A percentile compares a stretch with the other conserved stretches of the same genome.
Conservation (phyloP, 345 rosid genomes). For the Camelina hispida region DNA sequence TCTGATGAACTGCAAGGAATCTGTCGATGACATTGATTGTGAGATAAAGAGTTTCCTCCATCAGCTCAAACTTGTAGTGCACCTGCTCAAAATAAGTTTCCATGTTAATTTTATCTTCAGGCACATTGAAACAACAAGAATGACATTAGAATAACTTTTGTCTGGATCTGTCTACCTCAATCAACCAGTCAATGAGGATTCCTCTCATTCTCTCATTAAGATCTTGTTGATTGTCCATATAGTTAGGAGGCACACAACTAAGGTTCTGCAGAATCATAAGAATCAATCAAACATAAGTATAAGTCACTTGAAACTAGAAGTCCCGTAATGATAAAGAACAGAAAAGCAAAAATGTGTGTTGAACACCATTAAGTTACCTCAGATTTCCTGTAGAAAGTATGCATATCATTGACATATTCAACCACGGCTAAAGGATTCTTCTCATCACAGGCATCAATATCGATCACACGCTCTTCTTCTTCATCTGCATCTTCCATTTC, state of each 20-base stretch:
- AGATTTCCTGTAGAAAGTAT: slow-evolving; percentile 45
- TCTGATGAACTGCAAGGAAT: slow-evolving; percentile 65
- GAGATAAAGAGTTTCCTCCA: slow-evolving; percentile 92
- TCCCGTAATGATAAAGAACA: neutral
- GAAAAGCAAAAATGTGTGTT: neutral
- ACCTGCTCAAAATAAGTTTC: slow-evolving; percentile 59
- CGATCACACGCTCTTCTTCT: slow-evolving; percentile 52
- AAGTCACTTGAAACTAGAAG: slow-evolving; percentile 8
- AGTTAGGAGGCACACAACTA: slow-evolving; percentile 59
- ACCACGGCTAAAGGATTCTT: slow-evolving; percentile 73
- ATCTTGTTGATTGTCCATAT: slow-evolving; percentile 76
- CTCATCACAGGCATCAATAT: slow-evolving; percentile 70
- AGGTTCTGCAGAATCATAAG: slow-evolving; percentile 50
- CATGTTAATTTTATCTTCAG: neutral
- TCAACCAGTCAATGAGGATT: slow-evolving; percentile 91
- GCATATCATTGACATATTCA: slow-evolving; percentile 77
- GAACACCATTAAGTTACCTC: slow-evolving; percentile 24
- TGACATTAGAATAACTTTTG: neutral
- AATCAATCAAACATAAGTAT: slow-evolving; percentile 17
- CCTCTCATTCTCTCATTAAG: slow-evolving; percentile 93
- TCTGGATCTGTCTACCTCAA: slow-evolving; percentile 60
- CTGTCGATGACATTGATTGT: slow-evolving; percentile 88
- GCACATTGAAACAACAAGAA: slow-evolving; percentile 3
- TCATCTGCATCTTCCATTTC: slow-evolving; percentile 78
- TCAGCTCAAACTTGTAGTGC: slow-evolving; percentile 95